Conservation (phyloP, 148 eudicot genomes). For the Chenopodium suecicum region DNA sequence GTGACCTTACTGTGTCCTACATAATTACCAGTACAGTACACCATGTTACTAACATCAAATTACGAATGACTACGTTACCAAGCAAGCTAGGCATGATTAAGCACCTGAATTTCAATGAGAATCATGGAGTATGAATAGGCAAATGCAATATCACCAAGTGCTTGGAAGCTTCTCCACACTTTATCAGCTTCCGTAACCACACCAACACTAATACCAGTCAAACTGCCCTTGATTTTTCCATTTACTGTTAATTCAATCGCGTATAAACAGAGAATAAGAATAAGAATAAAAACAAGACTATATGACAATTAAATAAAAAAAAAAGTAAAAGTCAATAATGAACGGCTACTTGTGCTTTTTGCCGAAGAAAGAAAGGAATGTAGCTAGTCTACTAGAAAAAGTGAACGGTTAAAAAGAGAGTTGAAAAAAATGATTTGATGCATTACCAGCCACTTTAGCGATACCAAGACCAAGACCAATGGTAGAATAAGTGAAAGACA, state of each 20-base stretch:
- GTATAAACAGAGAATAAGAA: conserved; percentile 1
- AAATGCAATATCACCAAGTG: conserved; percentile 74
- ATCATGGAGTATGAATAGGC: conserved; percentile 76
- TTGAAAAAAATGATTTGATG: conserved; percentile 27
- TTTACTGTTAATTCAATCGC: conserved; percentile 20
- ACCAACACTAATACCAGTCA: conserved; percentile 62
- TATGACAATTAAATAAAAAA: too few relatives aligned
- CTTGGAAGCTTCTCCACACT: conserved; percentile 66
- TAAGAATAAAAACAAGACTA: background rate
- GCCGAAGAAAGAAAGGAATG: background rate
- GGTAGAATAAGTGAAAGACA: conserved; percentile 80
- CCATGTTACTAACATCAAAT: background rate
- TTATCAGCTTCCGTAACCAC: conserved; percentile 47
- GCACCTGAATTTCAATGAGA: conserved; percentile 62
- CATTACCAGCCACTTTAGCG: conserved; percentile 60
- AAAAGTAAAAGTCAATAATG: background rate
- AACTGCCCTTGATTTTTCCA: conserved; percentile 27
- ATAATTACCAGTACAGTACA: background rate
- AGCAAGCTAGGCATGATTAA: background rate
- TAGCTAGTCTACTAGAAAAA: background rate
- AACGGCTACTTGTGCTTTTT: conserved; percentile 10
- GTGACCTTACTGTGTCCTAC: conserved; percentile 47
- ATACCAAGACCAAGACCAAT: conserved; percentile 81
- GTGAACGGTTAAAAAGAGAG: background rate
- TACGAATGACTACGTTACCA: background rate